These are phyloP conservation scores for Toxoplasma gondii DNA, from an alignment of 169 alveolate species.

Conservation along the genomic window DNA sequence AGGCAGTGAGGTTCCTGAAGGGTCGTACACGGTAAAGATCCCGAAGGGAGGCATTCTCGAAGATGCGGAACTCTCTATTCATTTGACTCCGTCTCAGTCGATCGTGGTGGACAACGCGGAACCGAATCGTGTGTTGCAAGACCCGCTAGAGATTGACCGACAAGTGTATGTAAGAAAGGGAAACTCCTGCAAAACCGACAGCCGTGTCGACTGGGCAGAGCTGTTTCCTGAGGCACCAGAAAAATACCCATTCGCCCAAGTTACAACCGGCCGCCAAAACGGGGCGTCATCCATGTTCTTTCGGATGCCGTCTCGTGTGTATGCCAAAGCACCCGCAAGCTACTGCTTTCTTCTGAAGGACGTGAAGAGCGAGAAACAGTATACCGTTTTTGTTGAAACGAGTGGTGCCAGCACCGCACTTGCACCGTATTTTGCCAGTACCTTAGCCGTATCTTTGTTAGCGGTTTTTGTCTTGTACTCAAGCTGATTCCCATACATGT, in stretches of 20 bases:
- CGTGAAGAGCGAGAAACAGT: background rate
- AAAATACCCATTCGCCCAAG: background rate
- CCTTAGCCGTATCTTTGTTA: background rate
- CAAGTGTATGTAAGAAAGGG: background rate
- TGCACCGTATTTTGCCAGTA: background rate
- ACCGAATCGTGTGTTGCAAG: background rate
- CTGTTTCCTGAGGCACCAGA: slow-evolving; percentile 24
- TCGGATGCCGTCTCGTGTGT: background rate
- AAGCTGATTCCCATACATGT: background rate
- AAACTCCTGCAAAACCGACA: background rate
- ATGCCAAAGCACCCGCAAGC: background rate
- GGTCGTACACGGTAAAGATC: background rate
- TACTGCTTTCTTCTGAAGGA: slow-evolving; percentile 35
- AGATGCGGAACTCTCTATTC: background rate
- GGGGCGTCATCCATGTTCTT: background rate
- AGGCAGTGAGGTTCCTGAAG: background rate
- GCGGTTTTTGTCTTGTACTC: background rate
- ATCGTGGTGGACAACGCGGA: background rate
- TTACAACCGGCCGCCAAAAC: background rate
- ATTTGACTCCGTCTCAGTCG: background rate
- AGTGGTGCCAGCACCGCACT: background rate
- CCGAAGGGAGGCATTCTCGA: background rate
- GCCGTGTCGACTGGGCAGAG: background rate
- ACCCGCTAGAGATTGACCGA: background rate
- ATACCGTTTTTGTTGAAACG: background rate